phyloP scores from a whole-genome alignment of 176 grass and related monocot genomes.

The Rhynchospora tenuis region DNA sequence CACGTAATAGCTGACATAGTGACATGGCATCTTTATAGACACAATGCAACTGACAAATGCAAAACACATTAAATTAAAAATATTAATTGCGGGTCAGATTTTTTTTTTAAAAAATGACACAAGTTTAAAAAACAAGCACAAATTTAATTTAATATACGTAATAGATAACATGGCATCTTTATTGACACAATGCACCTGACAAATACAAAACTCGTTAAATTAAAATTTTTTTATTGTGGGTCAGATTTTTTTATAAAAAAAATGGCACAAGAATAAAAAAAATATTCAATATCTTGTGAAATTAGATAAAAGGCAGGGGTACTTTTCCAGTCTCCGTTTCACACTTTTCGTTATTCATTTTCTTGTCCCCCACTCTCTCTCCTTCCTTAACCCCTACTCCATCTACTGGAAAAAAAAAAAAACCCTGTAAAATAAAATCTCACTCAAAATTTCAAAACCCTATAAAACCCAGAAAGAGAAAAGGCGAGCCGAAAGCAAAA shows the following conservation, averaged over 20 bases:
- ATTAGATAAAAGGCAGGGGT: not conserved
- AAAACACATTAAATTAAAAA: too few relatives aligned
- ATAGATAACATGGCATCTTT: too few relatives aligned
- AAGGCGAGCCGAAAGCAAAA: not conserved
- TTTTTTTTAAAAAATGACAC: not conserved
- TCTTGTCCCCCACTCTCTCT: slow-evolving; percentile 26
- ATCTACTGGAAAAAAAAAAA: not conserved
- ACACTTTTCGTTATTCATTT: slow-evolving; percentile 10
- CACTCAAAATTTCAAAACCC: not conserved
- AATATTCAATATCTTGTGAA: not conserved
- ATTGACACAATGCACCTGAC: too few relatives aligned
- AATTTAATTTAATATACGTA: too few relatives aligned
- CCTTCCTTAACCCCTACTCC: not conserved
- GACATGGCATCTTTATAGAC: too few relatives aligned
- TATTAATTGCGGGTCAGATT: too few relatives aligned
- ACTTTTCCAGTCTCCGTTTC: not conserved
- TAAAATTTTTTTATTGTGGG: too few relatives aligned
- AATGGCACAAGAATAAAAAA: not conserved
- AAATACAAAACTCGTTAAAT: too few relatives aligned
- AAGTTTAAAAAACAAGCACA: not conserved
- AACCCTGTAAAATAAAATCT: not conserved
- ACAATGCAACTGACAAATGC: too few relatives aligned
- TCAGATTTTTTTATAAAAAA: not conserved
- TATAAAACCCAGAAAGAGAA: not conserved
- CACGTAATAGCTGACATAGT: too few relatives aligned